Evolutionary conservation across 805 yeast genomes (phyloP), one percentile per base, ranked within the genome.

Genomic region (Kluyveromyces lactis): DNA sequence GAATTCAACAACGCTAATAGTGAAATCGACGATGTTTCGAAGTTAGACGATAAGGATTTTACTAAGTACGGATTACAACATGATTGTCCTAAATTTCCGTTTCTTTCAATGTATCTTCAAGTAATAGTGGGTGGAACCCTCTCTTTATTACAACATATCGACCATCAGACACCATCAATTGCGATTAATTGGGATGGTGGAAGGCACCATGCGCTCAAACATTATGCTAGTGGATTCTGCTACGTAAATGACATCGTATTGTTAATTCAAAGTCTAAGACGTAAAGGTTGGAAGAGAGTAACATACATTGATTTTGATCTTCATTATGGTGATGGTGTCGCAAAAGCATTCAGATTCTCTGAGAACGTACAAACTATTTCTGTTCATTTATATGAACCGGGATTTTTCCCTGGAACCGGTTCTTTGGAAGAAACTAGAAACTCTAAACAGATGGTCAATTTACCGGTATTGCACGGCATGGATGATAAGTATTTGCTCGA

Each of bases 251-350:
- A 83, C 50, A 70, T 81, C 6, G 79, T 75, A 0, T 50, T 83
- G 11, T 71, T 74, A 0, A 76, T 82, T 3, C 64, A 69, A 33
- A 58, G 63, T 28, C 62, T 82, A 11, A 55, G 89, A 26, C 62
- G 65, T 18, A 51, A 49, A 17, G 56, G 59, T 1, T 77, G 61
- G 50, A 55, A 62, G 9, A 69, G 56, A 26, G 64, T 83, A 1
- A 61, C 77, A 50, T 83, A 83, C 49, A 55, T 83, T 3, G 94
- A 83, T 55, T 57, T 83, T 5, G 94, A 83, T 56, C 55, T 83
- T 6, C 94, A 83, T 54, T 89, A 82, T 56, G 89, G 90, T 0
- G 89, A 83, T 55, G 94, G 87, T 0, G 90, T 83, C 4, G 80
- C 79, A 37, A 62, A 64, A 2, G 86, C 86, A 0, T 82, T 80